Percentiles rank a stretch among this genome's conserved stretches.
Evolutionary conservation across 2,329 filamentous ascomycete genomes (phyloP).

Genomic region (Xylariaceae sp.): DNA sequence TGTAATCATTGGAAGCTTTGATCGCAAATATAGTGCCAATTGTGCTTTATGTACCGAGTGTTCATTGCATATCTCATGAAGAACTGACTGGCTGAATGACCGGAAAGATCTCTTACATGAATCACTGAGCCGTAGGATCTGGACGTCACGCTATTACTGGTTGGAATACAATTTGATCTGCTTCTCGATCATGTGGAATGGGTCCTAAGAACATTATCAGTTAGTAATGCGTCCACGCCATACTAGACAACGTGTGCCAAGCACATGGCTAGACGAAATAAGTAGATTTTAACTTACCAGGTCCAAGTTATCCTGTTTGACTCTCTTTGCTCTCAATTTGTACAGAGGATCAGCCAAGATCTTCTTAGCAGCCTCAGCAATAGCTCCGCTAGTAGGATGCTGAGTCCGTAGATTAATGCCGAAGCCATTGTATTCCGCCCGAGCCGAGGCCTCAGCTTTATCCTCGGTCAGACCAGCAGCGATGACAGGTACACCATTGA

Average conservation of each 20-base stretch:
- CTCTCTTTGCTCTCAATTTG: constrained; percentile 21
- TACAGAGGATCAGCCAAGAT: constrained; percentile 9
- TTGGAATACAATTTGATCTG: constrained; percentile 28
- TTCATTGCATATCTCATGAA: too few relatives aligned
- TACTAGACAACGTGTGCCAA: too few relatives aligned
- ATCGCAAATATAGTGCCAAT: too few relatives aligned
- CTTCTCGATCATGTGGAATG: constrained; percentile 19
- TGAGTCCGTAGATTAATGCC: constrained; percentile 43
- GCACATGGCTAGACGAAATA: too few relatives aligned
- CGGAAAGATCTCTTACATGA: too few relatives aligned
- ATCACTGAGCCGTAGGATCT: too few relatives aligned
- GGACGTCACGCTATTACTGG: too few relatives aligned
- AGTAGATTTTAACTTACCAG: not conserved
- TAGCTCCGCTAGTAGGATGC: constrained; percentile 19
- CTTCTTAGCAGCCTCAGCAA: constrained; percentile 9
- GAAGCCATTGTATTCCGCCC: constrained; percentile 43
- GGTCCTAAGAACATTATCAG: constrained; percentile 2
- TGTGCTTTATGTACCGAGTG: too few relatives aligned
- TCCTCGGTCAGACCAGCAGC: constrained; percentile 17
- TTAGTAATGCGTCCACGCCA: too few relatives aligned
- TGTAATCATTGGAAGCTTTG: too few relatives aligned
- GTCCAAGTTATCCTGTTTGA: constrained; percentile 34
- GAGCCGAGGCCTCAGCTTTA: constrained; percentile 36
- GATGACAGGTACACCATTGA: constrained; percentile 18
- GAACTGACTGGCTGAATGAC: too few relatives aligned